These are phyloP conservation scores for Salix suchowensis DNA, from an alignment of 345 rosid genomes.

Conservation along the genomic window DNA sequence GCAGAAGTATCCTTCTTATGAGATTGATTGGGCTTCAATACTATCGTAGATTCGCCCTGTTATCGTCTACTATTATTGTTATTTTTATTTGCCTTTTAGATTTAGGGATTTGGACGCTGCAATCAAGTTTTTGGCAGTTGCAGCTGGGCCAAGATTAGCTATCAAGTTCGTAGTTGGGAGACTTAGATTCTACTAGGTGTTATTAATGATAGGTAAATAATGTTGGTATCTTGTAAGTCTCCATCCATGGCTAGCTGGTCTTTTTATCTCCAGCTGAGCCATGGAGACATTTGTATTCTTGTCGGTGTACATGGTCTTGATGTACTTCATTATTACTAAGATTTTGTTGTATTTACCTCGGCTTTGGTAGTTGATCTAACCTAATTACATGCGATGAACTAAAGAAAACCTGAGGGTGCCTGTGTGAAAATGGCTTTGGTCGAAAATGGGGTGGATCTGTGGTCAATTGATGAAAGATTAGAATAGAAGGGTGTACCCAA, in stretches of 20 bases:
- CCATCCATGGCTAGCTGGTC: slow-evolving; percentile 20
- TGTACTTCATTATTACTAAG: background rate
- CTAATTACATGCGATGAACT: no score
- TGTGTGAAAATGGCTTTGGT: no score
- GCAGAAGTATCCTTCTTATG: slow-evolving; percentile 28
- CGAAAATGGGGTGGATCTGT: no score
- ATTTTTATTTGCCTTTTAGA: background rate
- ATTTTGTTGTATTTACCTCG: background rate
- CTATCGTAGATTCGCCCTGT: background rate
- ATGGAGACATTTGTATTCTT: background rate
- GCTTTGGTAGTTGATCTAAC: no score
- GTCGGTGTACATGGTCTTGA: background rate
- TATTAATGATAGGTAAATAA: background rate
- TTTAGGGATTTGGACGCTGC: slow-evolving; percentile 13
- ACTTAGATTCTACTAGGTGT: no score
- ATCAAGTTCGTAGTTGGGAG: background rate
- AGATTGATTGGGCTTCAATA: slow-evolving; percentile 33
- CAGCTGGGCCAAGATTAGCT: slow-evolving; percentile 12
- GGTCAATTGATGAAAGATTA: no score
- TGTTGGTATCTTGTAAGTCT: slow-evolving; percentile 10
- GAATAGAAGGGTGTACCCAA: no score
- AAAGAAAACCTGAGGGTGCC: no score
- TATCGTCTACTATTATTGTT: background rate
- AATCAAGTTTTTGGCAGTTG: slow-evolving; percentile 28
- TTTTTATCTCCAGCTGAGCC: slow-evolving; percentile 28